phyloP scores from a whole-genome alignment of 139 green algal genomes.

The Chlorella sorokiniana region DNA sequence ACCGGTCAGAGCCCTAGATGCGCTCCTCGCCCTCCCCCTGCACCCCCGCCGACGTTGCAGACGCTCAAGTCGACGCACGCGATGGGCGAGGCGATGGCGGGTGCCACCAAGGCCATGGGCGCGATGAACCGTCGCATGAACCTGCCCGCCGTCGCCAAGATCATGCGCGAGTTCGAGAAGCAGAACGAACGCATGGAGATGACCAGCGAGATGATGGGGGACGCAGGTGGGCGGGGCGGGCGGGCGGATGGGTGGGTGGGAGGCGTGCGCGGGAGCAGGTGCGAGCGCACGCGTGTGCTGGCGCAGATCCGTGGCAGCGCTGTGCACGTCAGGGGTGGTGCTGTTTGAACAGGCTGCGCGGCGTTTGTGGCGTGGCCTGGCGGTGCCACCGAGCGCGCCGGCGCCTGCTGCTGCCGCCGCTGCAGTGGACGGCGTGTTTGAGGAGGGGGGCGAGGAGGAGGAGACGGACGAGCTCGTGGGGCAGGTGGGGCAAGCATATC shows the following conservation, averaged over 20 bases:
- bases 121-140: conserved; percentile 97
- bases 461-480: conserved; percentile 94
- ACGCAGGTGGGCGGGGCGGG: conserved; percentile 8
- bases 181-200: conserved; percentile 99
- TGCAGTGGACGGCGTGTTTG: conserved; percentile 94
- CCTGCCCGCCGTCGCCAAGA: conserved; percentile 87
- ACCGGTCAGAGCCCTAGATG: no score
- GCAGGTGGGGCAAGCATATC: conserved; percentile 52
- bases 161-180: conserved; percentile 97
- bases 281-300: no score
- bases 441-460: conserved; percentile 91
- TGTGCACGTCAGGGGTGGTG: no score
- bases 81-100: conserved; percentile 96
- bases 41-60: conserved; percentile 52
- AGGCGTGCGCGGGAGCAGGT: not conserved
- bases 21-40: not conserved
- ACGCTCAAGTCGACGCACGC: conserved; percentile 97
- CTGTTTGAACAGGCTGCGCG: no score
- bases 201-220: conserved; percentile 94
- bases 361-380: no score
- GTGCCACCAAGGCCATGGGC: conserved; percentile 95
- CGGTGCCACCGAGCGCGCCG: no score
- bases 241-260: not conserved
- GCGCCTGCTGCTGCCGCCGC: conserved; percentile 50
- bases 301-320: no score